Percentiles rank a stretch among this genome's conserved stretches.
These are phyloP conservation scores for Gamarada debralockiae DNA, from an alignment of 495 filamentous ascomycete genomes.

Conservation along the genomic window DNA sequence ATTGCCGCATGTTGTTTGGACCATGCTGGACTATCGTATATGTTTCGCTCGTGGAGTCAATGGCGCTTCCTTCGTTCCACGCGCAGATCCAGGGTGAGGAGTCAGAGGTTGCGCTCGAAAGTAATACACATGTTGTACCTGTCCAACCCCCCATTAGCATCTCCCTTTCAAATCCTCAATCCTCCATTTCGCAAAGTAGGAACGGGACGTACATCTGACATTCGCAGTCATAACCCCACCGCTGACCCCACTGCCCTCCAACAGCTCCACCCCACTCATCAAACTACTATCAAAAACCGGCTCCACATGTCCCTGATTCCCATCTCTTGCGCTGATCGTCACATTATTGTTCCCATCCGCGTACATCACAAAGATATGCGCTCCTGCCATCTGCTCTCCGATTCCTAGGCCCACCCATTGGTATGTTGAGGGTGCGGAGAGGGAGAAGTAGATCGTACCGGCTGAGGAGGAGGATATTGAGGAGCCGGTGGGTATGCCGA, in stretches of 20 bases:
- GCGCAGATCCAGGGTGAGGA: constrained; percentile 63
- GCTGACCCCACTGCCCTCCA: constrained; percentile 57
- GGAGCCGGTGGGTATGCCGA: constrained; percentile 18
- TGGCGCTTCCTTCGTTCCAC: constrained; percentile 48
- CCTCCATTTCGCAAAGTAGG: background rate
- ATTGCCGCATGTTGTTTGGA: constrained; percentile 46
- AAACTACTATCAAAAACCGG: constrained; percentile 46
- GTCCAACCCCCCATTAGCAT: constrained; percentile 26
- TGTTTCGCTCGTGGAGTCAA: constrained; percentile 47
- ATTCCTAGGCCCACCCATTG: constrained; percentile 67
- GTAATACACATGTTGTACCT: constrained; percentile 46
- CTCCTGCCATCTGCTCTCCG: constrained; percentile 54
- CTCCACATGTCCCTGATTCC: constrained; percentile 45
- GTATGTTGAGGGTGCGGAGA: constrained; percentile 53
- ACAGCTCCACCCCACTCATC: constrained; percentile 44
- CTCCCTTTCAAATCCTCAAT: background rate
- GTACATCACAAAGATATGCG: constrained; percentile 71
- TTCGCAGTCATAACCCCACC: constrained; percentile 59
- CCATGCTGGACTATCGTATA: constrained; percentile 56
- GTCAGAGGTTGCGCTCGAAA: constrained; percentile 38
- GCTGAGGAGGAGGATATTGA: constrained; percentile 13
- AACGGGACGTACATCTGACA: constrained; percentile 41
- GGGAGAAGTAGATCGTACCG: constrained; percentile 62
- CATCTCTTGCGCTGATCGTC: constrained; percentile 59
- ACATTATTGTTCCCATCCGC: constrained; percentile 54